Conservation (phyloP, 1,139 yeast genomes). For the Pichia sp. region DNA sequence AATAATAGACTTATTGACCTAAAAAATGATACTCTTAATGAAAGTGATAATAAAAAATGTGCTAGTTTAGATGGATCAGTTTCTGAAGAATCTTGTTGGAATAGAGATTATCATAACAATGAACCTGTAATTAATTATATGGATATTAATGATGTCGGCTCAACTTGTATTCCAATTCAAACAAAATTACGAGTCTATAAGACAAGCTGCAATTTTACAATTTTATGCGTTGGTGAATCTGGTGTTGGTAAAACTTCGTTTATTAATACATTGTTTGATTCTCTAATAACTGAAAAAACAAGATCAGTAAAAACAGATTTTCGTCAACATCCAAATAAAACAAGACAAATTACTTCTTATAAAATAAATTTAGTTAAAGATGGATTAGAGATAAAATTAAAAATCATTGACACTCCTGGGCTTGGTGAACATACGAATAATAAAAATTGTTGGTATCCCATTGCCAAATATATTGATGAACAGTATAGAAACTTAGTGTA, state of each 20-base stretch:
- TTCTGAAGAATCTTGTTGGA: constrained; percentile 1
- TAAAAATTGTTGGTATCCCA: constrained; percentile 87
- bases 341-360: constrained; percentile 35
- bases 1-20: constrained; percentile 1
- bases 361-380: constrained; percentile 56
- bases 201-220: constrained; percentile 35
- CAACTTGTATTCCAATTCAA: constrained; percentile 27
- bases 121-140: constrained; percentile 22
- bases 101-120: constrained; percentile 22
- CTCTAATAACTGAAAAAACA: constrained; percentile 14
- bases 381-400: constrained; percentile 76
- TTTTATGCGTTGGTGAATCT: constrained; percentile 41
- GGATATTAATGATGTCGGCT: constrained; percentile 24
- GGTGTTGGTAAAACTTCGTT: constrained; percentile 42
- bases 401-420: constrained; percentile 88
- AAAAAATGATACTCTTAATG: constrained; percentile 1
- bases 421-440: constrained; percentile 90
- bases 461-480: constrained; percentile 79
- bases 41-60: constrained; percentile 12
- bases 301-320: background rate
- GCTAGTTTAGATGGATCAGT: constrained; percentile 2
- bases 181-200: constrained; percentile 25
- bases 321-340: constrained; percentile 25
- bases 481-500: constrained; percentile 53
- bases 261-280: constrained; percentile 38